phyloP scores from a whole-genome alignment of 1,139 yeast genomes.

The Yamadazyma trypodendri region DNA sequence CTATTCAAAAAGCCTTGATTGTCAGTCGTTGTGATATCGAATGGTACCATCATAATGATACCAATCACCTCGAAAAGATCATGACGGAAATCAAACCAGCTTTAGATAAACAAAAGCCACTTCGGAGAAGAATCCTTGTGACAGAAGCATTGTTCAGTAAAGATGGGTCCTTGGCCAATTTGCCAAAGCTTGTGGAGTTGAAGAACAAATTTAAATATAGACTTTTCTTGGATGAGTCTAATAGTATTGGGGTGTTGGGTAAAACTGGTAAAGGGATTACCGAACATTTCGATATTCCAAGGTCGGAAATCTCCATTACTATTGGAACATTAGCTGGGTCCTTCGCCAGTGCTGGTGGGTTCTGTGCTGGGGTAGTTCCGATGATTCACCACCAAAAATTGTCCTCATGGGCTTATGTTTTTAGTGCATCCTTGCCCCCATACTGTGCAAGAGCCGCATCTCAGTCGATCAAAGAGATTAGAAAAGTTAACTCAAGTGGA shows the following conservation, averaged over 20 bases:
- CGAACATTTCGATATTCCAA: constrained; percentile 66
- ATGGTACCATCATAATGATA: constrained; percentile 86
- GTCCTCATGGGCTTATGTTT: constrained; percentile 85
- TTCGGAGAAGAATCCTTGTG: constrained; percentile 83
- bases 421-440: constrained; percentile 94
- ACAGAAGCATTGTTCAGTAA: constrained; percentile 88
- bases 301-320: constrained; percentile 74
- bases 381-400: constrained; percentile 94
- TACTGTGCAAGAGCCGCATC: constrained; percentile 78
- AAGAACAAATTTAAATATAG: constrained; percentile 83
- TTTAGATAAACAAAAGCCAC: constrained; percentile 63
- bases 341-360: constrained; percentile 92
- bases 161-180: constrained; percentile 77
- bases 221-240: constrained; percentile 80
- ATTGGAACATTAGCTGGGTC: constrained; percentile 84
- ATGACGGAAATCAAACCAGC: constrained; percentile 63
- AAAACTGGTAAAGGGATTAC: constrained; percentile 80
- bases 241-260: constrained; percentile 86
- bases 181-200: constrained; percentile 68
- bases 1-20: constrained; percentile 84
- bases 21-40: constrained; percentile 83
- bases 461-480: constrained; percentile 49
- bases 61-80: constrained; percentile 73
- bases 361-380: constrained; percentile 80
- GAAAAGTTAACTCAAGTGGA: constrained; percentile 33